Percentiles rank a stretch among this genome's conserved stretches.
phyloP scores from a whole-genome alignment of 768 basidiomycete species.

The Gyrodon lividus region DNA sequence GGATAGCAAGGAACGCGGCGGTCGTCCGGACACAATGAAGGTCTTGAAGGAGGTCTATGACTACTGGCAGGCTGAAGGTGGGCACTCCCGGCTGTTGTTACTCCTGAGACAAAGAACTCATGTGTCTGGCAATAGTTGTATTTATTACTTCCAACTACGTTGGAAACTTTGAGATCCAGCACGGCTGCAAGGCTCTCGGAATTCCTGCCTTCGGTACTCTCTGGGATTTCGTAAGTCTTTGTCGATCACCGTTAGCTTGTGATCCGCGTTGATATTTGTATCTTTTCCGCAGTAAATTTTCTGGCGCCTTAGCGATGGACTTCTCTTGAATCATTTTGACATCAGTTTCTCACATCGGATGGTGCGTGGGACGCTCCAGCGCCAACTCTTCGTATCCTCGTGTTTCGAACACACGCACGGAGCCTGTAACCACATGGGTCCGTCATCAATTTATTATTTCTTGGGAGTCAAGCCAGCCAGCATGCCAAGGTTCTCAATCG shows the following conservation, averaged over 20 bases:
- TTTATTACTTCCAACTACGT: conserved; percentile 85
- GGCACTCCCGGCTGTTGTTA: neutral
- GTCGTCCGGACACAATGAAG: conserved; percentile 77
- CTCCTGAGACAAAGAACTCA: neutral
- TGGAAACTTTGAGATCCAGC: conserved; percentile 77
- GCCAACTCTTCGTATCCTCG: neutral
- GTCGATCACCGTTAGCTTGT: conserved; percentile 2
- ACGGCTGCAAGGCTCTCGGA: conserved; percentile 68
- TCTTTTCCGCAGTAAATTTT: conserved; percentile 22
- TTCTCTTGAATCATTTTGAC: neutral
- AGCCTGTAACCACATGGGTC: neutral
- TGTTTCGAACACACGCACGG: conserved; percentile 7
- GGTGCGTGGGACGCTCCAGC: conserved; percentile 5
- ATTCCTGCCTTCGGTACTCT: conserved; percentile 70
- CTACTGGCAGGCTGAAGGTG: conserved; percentile 72
- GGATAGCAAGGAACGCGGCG: conserved; percentile 74
- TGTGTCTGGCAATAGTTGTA: conserved; percentile 45
- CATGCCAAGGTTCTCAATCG: conserved; percentile 5
- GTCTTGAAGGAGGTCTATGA: conserved; percentile 66
- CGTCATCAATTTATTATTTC: neutral
- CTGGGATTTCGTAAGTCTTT: conserved; percentile 58
- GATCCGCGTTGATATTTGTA: conserved; percentile 3
- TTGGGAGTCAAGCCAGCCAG: conserved; percentile 3
- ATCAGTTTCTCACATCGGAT: conserved; percentile 6
- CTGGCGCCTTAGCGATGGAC: neutral